Base-by-base conservation (phyloP, 2,329 filamentous ascomycete genomes). In the Ceratocystis cacaofunesta region DNA sequence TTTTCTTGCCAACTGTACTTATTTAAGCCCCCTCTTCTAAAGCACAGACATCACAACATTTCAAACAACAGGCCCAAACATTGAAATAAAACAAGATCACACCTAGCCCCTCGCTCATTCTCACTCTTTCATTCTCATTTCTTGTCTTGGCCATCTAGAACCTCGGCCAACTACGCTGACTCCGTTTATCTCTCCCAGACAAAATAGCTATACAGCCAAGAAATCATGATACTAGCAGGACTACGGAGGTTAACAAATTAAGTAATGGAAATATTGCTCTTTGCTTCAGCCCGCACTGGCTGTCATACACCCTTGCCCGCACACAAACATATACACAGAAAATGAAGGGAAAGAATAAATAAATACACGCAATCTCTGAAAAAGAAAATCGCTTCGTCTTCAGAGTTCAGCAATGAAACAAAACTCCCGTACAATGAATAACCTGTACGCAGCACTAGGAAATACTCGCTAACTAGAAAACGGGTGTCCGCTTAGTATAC, bases 221-320 rank as follows among this genome's bases (percentile, higher is more conserved):
- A 57, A 57, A 57, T 57, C 52, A 57, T 57, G 52, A 57, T 57
- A 57, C 52, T 57, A 57, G 52, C 8, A 30, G 52, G 52, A 32
- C 52, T 57, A 30, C 52, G 52, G 52, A 57, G 22, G 30, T 30
- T 28, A 32, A n/a, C 17, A n/a, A 30, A 57, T 57, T 57, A 57
- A 57, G 52, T 57, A 57, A 32, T 57, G 52, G 28, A 57, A 57
- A 57, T n/a, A 57, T 32, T 12, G 12, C 52, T 17, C n/a, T 30
- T 8, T 30, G 28, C 52, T n/a, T 5, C 52, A 12, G 52, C 5
- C 48, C 7, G n/a, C 52, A 30, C 19, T 57, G 1, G 17, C 15
- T 30, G 12, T 15, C 5, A 30, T 30, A 2, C 52, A 17, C 52
- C 52, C 25, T 30, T 17, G 28, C 5, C 28, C 48, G 1, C 48